Base-by-base conservation (phyloP, 495 filamentous ascomycete species). In the Hypoxylon intermedium region DNA sequence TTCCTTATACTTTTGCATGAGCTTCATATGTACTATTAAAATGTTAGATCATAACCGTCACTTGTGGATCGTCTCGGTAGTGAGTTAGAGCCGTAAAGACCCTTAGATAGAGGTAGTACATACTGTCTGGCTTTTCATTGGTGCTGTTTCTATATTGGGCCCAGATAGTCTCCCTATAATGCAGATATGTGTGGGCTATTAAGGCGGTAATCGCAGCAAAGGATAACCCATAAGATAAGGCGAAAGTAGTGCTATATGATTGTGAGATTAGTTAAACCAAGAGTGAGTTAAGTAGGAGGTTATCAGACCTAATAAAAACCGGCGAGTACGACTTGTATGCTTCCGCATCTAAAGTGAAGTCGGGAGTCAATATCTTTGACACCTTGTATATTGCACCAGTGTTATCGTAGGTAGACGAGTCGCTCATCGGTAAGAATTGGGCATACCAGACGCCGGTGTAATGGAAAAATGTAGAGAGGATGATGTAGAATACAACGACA, bases 201-300 rank as follows among this genome's bases (percentile, higher is more conserved):
- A 89, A 79, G 0, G 85, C 83, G 0, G 85, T 77, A 30, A 90
- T 82, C 26, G 88, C 83, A 12, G 88, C 88, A 61, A 91, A 91
- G 0, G 86, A 87, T 1, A 91, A 74, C 0, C 87, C 87, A 52
- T 90, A 91, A 0, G 84, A 80, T 43, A 88, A 69, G 43, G 84
- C 79, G 60, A 86, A 89, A 0, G 83, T 82, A 20, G 84, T 86
- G 54, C 79, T 80, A 41, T 23, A 43, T n/a, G n/a, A 48, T 0
- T 21, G 42, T 74, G 6, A 74, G 65, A 46, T 57, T 40, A 3
- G 43, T 20, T 21, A 20, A 28, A 11, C 33, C 23, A 0, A 1
- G 15, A 16, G 20, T 24, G 5, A 5, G 18, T 7, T 26, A 26
- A 7, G 7, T 19, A n/a, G 33, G 31, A 43, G n/a, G n/a, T n/a